A percentile compares a stretch with the other conserved stretches of the same genome.
These are phyloP conservation scores for Cryomyces minteri DNA, from an alignment of 495 filamentous ascomycete species.

Conservation along the genomic window DNA sequence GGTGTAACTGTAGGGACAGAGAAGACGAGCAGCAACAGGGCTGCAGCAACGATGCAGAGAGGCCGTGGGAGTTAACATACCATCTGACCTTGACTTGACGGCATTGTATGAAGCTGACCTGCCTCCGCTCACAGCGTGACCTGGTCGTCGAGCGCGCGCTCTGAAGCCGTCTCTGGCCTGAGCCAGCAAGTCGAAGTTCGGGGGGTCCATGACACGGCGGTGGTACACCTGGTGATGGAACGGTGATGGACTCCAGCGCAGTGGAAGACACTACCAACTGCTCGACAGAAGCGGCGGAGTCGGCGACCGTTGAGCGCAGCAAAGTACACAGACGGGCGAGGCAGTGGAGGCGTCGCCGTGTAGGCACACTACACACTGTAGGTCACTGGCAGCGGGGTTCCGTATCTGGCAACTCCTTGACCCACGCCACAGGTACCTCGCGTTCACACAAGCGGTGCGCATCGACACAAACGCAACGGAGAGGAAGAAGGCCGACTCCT, in stretches of 20 bases:
- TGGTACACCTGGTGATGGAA: not conserved
- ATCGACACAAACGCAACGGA: not conserved
- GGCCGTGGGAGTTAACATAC: not conserved
- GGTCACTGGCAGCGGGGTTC: not conserved
- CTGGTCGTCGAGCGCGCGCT: not conserved
- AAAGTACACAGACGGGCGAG: not conserved
- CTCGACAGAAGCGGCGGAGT: not conserved
- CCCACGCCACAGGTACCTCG: not conserved
- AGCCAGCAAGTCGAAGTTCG: not conserved
- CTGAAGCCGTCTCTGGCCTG: not conserved
- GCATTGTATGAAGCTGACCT: not conserved
- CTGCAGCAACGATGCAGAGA: not conserved
- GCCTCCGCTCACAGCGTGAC: not conserved
- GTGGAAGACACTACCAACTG: no score
- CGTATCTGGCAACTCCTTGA: not conserved
- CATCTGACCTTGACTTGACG: constrained; percentile 1
- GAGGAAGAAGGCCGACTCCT: not conserved
- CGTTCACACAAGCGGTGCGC: no score
- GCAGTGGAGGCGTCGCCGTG: no score
- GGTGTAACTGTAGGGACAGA: not conserved
- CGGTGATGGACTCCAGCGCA: no score
- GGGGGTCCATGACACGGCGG: not conserved
- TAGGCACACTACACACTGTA: no score
- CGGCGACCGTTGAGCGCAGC: not conserved
- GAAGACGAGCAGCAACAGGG: not conserved